Conservation (phyloP, 148 eudicot genomes). For the Simmondsia chinensis region DNA sequence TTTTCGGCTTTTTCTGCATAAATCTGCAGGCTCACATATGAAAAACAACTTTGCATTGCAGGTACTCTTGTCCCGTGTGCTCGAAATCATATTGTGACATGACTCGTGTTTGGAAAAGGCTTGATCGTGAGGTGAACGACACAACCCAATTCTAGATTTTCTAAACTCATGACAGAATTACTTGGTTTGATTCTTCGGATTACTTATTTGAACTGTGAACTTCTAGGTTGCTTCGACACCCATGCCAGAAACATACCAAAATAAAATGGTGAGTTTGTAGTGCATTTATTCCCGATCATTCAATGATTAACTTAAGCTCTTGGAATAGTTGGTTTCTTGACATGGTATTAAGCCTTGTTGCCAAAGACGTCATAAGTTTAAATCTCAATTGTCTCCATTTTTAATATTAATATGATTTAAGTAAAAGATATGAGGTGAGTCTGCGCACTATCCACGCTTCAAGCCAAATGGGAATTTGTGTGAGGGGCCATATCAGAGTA, state of each 20-base stretch:
- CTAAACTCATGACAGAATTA: too few relatives aligned
- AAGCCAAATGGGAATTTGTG: too few relatives aligned
- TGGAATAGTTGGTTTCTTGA: too few relatives aligned
- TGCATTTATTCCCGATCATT: background rate
- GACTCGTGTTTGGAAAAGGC: slow-evolving; percentile 33
- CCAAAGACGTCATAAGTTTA: too few relatives aligned
- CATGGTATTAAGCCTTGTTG: too few relatives aligned
- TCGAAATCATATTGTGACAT: slow-evolving; percentile 36
- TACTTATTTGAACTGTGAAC: background rate
- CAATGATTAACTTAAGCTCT: too few relatives aligned
- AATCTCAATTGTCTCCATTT: too few relatives aligned
- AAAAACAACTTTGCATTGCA: slow-evolving; percentile 2
- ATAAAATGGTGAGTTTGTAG: slow-evolving; percentile 20
- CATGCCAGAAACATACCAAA: slow-evolving; percentile 28
- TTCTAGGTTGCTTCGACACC: slow-evolving; percentile 30
- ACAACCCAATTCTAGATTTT: background rate
- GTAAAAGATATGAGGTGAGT: too few relatives aligned
- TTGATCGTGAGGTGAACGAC: slow-evolving; percentile 31
- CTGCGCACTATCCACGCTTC: too few relatives aligned
- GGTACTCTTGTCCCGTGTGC: slow-evolving; percentile 45
- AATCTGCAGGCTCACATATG: background rate
- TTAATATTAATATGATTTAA: too few relatives aligned
- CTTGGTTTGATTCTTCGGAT: background rate
- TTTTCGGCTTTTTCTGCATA: background rate
- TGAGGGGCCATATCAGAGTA: too few relatives aligned